phyloP scores from a whole-genome alignment of 225 moss, liverwort and hornwort genomes.

The Straminergon stramineum region DNA sequence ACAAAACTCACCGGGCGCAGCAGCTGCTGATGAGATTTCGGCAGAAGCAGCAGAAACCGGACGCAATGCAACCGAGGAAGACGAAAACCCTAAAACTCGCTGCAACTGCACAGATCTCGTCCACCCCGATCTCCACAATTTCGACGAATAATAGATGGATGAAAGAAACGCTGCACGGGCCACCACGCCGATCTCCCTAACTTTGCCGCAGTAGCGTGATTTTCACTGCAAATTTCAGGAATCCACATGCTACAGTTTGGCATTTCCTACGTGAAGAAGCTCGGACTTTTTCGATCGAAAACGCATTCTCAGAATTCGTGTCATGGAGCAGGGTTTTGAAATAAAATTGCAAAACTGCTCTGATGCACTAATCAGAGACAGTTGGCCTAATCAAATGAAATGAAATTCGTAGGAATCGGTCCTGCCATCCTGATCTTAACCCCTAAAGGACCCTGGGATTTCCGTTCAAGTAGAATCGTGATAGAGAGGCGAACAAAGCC shows the following conservation, averaged over 20 bases:
- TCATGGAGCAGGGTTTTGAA: neutral
- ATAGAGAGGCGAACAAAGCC: too few species aligned
- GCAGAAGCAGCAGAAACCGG: neutral
- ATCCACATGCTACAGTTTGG: neutral
- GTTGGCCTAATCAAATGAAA: neutral
- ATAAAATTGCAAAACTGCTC: neutral
- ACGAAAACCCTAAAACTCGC: constrained; percentile 3
- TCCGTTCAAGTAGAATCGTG: too few species aligned
- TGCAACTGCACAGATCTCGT: neutral
- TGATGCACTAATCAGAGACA: too few species aligned
- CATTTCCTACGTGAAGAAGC: neutral
- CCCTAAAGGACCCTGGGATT: too few species aligned
- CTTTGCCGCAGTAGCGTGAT: neutral
- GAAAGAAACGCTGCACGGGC: too few species aligned
- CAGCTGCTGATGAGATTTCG: neutral
- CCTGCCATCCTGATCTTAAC: neutral
- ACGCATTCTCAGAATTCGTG: neutral
- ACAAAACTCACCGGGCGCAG: neutral
- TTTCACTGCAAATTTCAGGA: neutral
- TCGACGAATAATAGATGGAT: neutral
- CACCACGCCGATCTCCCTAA: too few species aligned
- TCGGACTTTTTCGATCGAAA: neutral
- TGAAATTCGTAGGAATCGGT: too few species aligned
- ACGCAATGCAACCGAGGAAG: neutral
- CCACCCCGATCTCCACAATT: neutral